These are phyloP conservation scores for Mycena rosella DNA, from an alignment of 768 basidiomycete species.

Conservation along the genomic window DNA sequence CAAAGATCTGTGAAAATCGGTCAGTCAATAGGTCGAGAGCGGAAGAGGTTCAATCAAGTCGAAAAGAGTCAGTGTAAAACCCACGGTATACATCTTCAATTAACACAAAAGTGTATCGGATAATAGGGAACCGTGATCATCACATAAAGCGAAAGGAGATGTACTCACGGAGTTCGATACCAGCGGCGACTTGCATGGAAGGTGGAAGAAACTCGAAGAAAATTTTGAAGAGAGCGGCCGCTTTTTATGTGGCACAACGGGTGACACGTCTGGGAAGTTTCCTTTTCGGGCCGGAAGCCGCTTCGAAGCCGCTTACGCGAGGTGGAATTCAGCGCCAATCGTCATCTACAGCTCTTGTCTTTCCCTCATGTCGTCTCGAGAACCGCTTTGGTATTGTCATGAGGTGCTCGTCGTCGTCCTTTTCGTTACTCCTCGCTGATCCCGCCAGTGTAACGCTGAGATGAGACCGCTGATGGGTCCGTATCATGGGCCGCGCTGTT, in stretches of 20 bases:
- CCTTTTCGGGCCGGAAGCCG: too few relatives aligned
- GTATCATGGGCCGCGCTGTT: constrained; percentile 35
- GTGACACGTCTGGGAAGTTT: too few relatives aligned
- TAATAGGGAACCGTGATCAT: constrained; percentile 78
- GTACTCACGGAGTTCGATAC: too few relatives aligned
- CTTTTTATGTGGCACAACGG: too few relatives aligned
- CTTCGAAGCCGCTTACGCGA: too few relatives aligned
- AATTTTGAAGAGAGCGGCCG: too few relatives aligned
- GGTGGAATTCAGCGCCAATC: too few relatives aligned
- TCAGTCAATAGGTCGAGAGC: constrained; percentile 25
- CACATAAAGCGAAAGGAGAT: constrained; percentile 38
- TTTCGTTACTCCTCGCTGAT: constrained; percentile 17
- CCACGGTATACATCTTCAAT: constrained; percentile 62
- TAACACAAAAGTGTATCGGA: constrained; percentile 52
- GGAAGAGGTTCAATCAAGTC: not conserved
- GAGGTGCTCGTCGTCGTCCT: constrained; percentile 55
- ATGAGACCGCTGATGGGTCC: constrained; percentile 90
- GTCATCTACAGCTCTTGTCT: constrained; percentile 31
- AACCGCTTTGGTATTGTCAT: constrained; percentile 86
- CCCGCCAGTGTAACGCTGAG: constrained; percentile 82
- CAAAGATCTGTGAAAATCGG: not conserved
- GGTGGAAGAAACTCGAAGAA: not conserved
- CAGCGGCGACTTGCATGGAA: not conserved
- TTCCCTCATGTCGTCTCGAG: constrained; percentile 71
- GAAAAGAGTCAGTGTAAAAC: constrained; percentile 56